Conservation (phyloP, 1,284 basidiomycete genomes). For the Apiotrichum laibachii region DNA sequence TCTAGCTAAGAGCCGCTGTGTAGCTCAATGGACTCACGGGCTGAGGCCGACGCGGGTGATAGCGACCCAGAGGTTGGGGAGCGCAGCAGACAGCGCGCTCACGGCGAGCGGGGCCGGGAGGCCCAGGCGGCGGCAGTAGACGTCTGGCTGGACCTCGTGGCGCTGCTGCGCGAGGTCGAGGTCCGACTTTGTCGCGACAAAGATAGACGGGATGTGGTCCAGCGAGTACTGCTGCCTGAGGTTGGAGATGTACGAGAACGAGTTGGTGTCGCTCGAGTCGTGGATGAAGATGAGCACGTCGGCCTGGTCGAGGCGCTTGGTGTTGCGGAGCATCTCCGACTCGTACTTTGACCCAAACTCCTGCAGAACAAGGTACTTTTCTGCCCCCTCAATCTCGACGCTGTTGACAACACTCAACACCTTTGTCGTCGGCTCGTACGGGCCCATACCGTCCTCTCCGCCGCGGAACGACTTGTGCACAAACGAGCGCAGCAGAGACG, state of each 20-base stretch:
- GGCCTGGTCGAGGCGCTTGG: conserved; percentile 84
- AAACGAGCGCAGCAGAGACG: conserved; percentile 77
- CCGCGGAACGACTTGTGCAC: conserved; percentile 67
- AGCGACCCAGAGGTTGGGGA: conserved; percentile 49
- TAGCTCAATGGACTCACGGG: conserved; percentile 28
- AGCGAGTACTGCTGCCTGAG: conserved; percentile 94
- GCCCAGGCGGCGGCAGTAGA: conserved; percentile 81
- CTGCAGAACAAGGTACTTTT: conserved; percentile 94
- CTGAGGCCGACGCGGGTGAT: conserved; percentile 48
- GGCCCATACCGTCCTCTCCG: conserved; percentile 35
- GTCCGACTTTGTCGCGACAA: conserved; percentile 98
- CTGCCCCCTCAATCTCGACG: conserved; percentile 89
- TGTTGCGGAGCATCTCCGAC: conserved; percentile 80
- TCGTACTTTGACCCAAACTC: conserved; percentile 97
- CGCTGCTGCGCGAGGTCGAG: conserved; percentile 93
- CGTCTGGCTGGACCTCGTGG: conserved; percentile 97
- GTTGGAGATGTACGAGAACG: conserved; percentile 97
- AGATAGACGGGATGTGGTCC: conserved; percentile 88
- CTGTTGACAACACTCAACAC: conserved; percentile 89
- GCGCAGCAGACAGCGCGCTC: conserved; percentile 67
- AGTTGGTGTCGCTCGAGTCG: conserved; percentile 97
- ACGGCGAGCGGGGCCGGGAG: conserved; percentile 87
- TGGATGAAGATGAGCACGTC: conserved; percentile 95
- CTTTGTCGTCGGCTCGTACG: conserved; percentile 83
- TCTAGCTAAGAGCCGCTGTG: not conserved